Evolutionary conservation across 768 basidiomycete species (phyloP).

Genomic region (Mycena latifolia): DNA sequence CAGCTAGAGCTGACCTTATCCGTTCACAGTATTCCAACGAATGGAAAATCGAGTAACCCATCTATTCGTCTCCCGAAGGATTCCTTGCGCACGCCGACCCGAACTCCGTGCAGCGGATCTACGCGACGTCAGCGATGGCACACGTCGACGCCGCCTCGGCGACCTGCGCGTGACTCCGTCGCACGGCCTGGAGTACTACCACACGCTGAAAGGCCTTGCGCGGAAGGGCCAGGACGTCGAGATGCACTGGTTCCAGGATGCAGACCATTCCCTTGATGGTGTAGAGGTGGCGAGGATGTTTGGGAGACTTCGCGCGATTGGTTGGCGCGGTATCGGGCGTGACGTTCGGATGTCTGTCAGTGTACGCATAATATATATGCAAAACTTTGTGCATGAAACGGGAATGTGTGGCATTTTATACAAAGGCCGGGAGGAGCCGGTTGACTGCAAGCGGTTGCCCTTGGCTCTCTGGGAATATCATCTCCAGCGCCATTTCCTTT

Average conservation of each 20-base stretch:
- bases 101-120: conserved; percentile 56
- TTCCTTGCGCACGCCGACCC: conserved; percentile 38
- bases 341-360: no score
- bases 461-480: no score
- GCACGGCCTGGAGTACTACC: conserved; percentile 74
- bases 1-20: no score
- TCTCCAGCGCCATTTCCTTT: no score
- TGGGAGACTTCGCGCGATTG: conserved; percentile 68
- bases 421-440: no score
- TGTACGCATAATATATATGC: no score
- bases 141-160: conserved; percentile 62
- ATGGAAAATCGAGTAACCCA: conserved; percentile 55
- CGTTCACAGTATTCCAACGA: conserved; percentile 54
- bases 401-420: no score
- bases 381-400: no score
- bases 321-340: conserved; percentile 47
- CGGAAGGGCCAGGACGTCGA: conserved; percentile 56
- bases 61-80: conserved; percentile 50
- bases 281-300: conserved; percentile 68
- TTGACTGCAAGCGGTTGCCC: no score
- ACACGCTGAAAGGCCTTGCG: conserved; percentile 65
- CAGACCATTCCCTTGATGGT: conserved; percentile 73
- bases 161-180: conserved; percentile 74
- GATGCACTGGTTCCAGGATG: conserved; percentile 71
- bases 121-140: conserved; percentile 67